Evolutionary conservation across 441 rosid genomes (phyloP), one percentile per base, ranked within the genome.

Genomic region (Erodium chrysanthum): DNA sequence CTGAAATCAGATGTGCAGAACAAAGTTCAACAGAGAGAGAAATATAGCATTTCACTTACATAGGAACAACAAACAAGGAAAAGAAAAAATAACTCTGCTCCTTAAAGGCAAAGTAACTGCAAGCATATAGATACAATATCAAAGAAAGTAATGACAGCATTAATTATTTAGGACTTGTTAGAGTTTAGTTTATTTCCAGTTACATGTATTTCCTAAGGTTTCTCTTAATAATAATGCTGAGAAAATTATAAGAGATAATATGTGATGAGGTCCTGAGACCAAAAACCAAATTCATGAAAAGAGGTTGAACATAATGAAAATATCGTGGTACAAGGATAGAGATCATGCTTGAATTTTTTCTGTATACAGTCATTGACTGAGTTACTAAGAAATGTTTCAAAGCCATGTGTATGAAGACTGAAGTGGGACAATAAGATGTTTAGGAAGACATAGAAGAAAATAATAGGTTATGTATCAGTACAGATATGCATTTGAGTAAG

Each of bases 1-100:
- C 99, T 94, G 85, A 71, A 68, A 72, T 54, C 44, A 22, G 3
- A 58, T 58, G 11, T 58, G 3, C 11, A 12, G 27, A 58, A 22
- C 14, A 12, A 58, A 23, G 5, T 58, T 35, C 9, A 35, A 17
- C 8, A 5, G 58, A 50, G 8, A 50, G 8, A 50, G 58, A 46
- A 11, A 46, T 27, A 11, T 11, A 46, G 17, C 9, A 2, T 50
- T 50, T 20, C 15, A 21, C 6, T 12, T 58, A 22, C n/a, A 23
- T 35, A 58, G 63, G 7, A 18, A 54, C 1, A 54, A 54, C 25
- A 54, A 54, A 54, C 27, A 54, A 54, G 61, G 27, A 54, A 54
- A 54, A 54, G 61, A 50, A 18, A 18, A 54, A 54, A 54, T 54
- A 22, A 25, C 7, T 54, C 61, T 54, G 61, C 8, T 54, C 17